Base-by-base conservation (phyloP, 129 eudicot species). In the Lactuca sativa region DNA sequence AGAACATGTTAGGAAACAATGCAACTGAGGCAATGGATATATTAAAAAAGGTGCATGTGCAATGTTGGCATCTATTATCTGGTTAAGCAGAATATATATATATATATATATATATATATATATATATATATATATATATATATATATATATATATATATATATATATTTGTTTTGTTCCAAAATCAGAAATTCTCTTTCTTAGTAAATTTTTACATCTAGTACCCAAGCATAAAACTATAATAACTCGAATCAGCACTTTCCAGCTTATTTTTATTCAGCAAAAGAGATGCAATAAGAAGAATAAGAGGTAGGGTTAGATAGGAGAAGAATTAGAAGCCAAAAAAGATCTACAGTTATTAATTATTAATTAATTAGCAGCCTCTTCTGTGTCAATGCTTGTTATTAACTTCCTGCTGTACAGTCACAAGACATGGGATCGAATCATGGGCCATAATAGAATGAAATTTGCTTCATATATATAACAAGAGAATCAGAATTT, bases 21-120 rank as follows among this genome's bases (percentile, higher is more conserved):
- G 62, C 55, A 21, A 18, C 52, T 37, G 53, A 68, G 34, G 73
- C 62, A 54, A 53, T 38, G 33, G 73, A 55, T 55, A 53, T 67
- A 56, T 34, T 25, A 55, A 36, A n/a, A 52, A 67, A 55, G 21
- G 40, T 37, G 55, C 32, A 30, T 12, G 64, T 13, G 7, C 43
- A 18, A 14, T 54, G 18, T 56, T 54, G 40, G n/a, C 47, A 54
- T 69, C 12, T 37, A 54, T 17, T 14, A 41, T 37, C 16, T 62
- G 51, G 67, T 62, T 62, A 62, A 36, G 67, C 67, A 37, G 32
- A 37, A 62, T 38, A 37, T n/a, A n/a, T n/a, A n/a, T n/a, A n/a
- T n/a, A n/a, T n/a, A n/a, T n/a, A n/a, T n/a, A n/a, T n/a, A n/a
- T n/a, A n/a, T n/a, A n/a, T n/a, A n/a, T n/a, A n/a, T n/a, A n/a